Conservation (phyloP, 208 protist species). For the Leishmania tarentolae region DNA sequence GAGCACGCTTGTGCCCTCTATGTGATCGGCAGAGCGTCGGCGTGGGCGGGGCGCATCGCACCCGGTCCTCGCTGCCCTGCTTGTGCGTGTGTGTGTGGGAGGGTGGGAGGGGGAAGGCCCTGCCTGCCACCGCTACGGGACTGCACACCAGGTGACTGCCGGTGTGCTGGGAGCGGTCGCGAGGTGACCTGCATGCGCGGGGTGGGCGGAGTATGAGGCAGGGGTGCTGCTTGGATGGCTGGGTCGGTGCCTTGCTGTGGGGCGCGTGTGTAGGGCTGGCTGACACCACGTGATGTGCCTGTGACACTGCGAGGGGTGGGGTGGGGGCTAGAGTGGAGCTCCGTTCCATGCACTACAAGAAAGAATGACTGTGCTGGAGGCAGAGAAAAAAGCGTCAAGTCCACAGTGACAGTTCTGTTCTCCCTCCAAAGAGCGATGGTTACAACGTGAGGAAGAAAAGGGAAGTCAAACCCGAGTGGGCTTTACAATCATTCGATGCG, state of each 20-base stretch:
- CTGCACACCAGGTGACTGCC: not conserved
- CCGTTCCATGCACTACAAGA: not conserved
- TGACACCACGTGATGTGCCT: not conserved
- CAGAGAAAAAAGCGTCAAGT: not conserved
- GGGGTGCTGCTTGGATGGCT: not conserved
- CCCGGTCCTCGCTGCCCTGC: not conserved
- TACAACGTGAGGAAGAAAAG: not conserved
- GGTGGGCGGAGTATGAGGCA: not conserved
- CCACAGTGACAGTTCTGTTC: not conserved
- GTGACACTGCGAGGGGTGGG: no score
- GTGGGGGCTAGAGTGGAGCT: no score
- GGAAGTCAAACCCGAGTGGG: not conserved
- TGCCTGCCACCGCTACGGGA: not conserved
- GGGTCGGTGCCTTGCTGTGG: not conserved
- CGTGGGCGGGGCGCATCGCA: not conserved
- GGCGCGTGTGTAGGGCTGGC: not conserved
- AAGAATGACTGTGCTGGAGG: not conserved
- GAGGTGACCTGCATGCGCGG: not conserved
- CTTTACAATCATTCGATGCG: not conserved
- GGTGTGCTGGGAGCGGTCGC: not conserved
- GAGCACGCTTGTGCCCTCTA: not conserved
- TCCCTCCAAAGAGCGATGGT: not conserved
- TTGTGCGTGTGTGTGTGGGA: not conserved
- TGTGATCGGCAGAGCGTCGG: not conserved
- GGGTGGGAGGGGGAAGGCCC: not conserved